A percentile compares a stretch with the other conserved stretches of the same genome.
Conservation (phyloP, 306 rosid species). For the Vicia sativa region DNA sequence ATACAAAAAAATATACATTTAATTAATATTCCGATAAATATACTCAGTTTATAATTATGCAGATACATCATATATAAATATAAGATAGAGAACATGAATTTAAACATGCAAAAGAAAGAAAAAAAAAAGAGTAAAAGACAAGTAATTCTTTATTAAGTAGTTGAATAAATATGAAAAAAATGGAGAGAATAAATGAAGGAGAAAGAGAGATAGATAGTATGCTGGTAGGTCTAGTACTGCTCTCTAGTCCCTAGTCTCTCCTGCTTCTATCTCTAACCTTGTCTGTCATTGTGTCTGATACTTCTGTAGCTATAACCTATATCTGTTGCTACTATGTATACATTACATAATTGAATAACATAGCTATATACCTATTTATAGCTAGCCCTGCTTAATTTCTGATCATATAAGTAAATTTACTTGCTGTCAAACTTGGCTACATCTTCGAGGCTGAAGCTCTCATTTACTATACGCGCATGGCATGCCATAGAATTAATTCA, state of each 20-base stretch:
- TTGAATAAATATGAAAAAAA: background rate
- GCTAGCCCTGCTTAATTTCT: slow-evolving; percentile 27
- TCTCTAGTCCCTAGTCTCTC: slow-evolving; percentile 55
- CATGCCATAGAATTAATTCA: slow-evolving; percentile 18
- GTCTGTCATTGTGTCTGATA: slow-evolving; percentile 31
- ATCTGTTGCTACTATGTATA: slow-evolving; percentile 20
- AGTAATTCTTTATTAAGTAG: background rate
- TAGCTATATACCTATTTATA: slow-evolving; percentile 13
- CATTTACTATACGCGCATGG: slow-evolving; percentile 25
- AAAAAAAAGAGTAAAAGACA: background rate
- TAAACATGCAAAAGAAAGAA: no score
- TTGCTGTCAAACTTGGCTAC: slow-evolving; percentile 26
- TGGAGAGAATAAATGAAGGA: slow-evolving; percentile 23
- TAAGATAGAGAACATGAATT: no score
- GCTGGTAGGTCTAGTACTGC: slow-evolving; percentile 23
- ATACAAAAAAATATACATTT: no score
- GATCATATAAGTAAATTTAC: background rate
- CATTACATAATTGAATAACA: background rate
- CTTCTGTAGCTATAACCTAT: slow-evolving; percentile 32
- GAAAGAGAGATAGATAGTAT: slow-evolving; percentile 17
- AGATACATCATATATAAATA: no score
- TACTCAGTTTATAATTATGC: no score
- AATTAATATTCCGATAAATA: no score
- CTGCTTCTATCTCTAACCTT: slow-evolving; percentile 42
- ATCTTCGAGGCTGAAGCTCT: slow-evolving; percentile 4